Evolutionary conservation across 108 stramenopile species (phyloP), one percentile per base, ranked within the genome.

Genomic region (Skeletonema grethae): DNA sequence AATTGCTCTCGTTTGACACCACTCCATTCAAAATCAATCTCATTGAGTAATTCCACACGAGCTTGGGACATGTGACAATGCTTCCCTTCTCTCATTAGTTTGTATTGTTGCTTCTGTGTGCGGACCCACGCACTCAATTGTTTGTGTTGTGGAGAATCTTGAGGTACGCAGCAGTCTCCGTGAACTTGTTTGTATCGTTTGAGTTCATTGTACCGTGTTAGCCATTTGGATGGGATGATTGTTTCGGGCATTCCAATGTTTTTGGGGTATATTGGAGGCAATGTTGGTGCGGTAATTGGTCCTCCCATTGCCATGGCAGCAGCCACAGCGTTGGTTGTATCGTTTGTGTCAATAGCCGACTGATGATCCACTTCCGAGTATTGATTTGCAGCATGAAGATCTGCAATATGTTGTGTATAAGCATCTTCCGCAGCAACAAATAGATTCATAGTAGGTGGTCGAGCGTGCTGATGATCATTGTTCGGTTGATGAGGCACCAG

Each of bases 21-120:
- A 5, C 58, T 32, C 69, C 85, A 90, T 22, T 70, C 67, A 73
- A 90, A 90, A 10, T 79, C 85, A 18, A 88, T 24, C 11, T 64
- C 43, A 36, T 84, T 63, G n/a, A 90, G 76, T 36, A 84, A 62
- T 0, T 79, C 69, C 16, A 88, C 80, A 13, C 89, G 80, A 24
- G 63, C 72, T 28, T 61, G 70, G 2, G 89, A 83, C 67, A 90
- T 78, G 59, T 86, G 84, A 2, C 75, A 80, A 20, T 70, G 63
- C 10, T 80, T 79, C 6, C 89, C 89, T 46, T 86, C 79, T 15
- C 59, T 16, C 35, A 77, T 39, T 24, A 84, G 36, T 32, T 84
- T 80, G 76, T 78, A 85, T 63, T 90, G 86, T 9, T 84, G 77
- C 50, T 86, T 82, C 61, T 90, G 89, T 38, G 83, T 78, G 38